Evolutionary conservation across 2,329 filamentous ascomycete genomes (phyloP), one percentile per base, ranked within the genome.

Genomic region (Dactylellina cionopaga): DNA sequence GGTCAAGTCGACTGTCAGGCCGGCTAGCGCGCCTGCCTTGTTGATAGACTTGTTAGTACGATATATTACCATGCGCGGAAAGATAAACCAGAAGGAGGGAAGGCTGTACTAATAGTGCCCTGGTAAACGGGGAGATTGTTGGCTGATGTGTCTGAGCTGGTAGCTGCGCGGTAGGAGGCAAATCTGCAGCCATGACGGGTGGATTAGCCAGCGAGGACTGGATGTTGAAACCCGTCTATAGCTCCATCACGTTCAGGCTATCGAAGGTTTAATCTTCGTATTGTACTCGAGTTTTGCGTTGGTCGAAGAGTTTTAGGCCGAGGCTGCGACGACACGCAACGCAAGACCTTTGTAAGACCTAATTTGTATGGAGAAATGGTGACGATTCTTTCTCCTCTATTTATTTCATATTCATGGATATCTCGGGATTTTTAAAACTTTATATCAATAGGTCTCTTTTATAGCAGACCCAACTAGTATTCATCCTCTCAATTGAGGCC

Each of bases 1-100:
- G 63, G 92, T 92, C 78, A 96, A 89, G 86, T 99, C 95, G 81
- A 98, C 95, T 11, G 93, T 96, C 49, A 95, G 95, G 79, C 95
- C 95, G 76, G 95, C 95, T 76, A 97, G 84, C 79, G 89, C 95
- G 80, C 95, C 95, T 76, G 95, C 92, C 84, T 90, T 72, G 68
- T 43, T 31, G 44, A 31, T 51, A 60, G 44, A 15, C 17, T 35
- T 29, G 66, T 71, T 71, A 71, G 66, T 58, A 39, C n/a, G n/a
- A n/a, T n/a, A n/a, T n/a, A n/a, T n/a, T n/a, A n/a, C n/a, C n/a
- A n/a, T n/a, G n/a, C n/a, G n/a, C n/a, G n/a, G 33, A 11, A 29
- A 13, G 24, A 11, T 33, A 24, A n/a, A n/a, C n/a, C n/a, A n/a
- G n/a, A n/a, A n/a, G n/a, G 7, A 7, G 17, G 25, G 17, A 24